These are phyloP conservation scores for Ogataea ganodermae DNA, from an alignment of 805 yeast species.

Conservation along the genomic window DNA sequence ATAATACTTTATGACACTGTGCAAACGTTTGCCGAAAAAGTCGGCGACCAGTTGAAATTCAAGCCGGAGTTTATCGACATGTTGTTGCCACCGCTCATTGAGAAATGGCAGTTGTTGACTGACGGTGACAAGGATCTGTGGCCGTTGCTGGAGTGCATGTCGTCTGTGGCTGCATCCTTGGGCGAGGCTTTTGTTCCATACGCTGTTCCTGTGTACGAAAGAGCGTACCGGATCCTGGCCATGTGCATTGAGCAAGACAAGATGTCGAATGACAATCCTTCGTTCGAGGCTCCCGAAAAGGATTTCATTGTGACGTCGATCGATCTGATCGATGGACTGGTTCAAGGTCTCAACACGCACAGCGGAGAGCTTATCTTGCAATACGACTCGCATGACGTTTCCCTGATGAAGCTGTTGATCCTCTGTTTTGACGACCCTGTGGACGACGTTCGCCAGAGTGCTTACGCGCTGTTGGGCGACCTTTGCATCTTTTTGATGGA, in stretches of 20 bases:
- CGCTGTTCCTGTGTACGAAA: slow-evolving; percentile 81
- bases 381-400: slow-evolving; percentile 31
- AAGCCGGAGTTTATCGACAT: slow-evolving; percentile 59
- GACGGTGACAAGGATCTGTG: slow-evolving; percentile 86
- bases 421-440: slow-evolving; percentile 72
- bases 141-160: slow-evolving; percentile 92
- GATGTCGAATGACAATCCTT: slow-evolving; percentile 64
- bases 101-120: slow-evolving; percentile 71
- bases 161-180: slow-evolving; percentile 83
- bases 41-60: slow-evolving; percentile 54
- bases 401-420: slow-evolving; percentile 61
- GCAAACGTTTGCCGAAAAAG: slow-evolving; percentile 82
- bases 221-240: slow-evolving; percentile 71
- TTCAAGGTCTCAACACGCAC: slow-evolving; percentile 79
- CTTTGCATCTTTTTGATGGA: slow-evolving; percentile 63
- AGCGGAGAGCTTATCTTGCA: slow-evolving; percentile 53
- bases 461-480: slow-evolving; percentile 90
- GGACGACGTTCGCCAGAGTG: slow-evolving; percentile 91
- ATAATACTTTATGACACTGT: slow-evolving; percentile 86
- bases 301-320: slow-evolving; percentile 88
- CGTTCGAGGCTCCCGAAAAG: slow-evolving; percentile 76
- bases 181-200: slow-evolving; percentile 86
- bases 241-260: slow-evolving; percentile 68
- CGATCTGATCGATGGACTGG: slow-evolving; percentile 88
- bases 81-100: slow-evolving; percentile 78